Evolutionary conservation across 176 grass and related monocot genomes (phyloP), one percentile per base, ranked within the genome.

Genomic region (Secale cereale): DNA sequence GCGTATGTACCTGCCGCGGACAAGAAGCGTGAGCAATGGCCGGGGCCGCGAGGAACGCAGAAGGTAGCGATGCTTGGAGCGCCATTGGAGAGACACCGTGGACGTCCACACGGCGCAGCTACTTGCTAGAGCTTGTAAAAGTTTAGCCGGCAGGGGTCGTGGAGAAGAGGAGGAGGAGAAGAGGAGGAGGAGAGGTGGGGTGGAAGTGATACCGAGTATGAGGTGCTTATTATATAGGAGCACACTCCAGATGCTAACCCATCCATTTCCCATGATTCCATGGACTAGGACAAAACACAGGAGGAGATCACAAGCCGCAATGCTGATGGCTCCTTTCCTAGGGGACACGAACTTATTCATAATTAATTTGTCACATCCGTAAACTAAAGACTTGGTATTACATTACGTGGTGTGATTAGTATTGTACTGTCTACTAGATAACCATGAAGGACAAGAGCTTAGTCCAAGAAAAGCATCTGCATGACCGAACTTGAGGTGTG

Each of bases 1-100:
- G 22, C 31, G 11, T 6, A 12, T n/a, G 36, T 88, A 94, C 94
- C 88, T 97, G 88, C 30, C 95, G 83, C 19, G 83, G 88, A 65
- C 79, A 72, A 74, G 81, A 68, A 19, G 77, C 37, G 8, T 71
- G 32, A 27, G 82, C 2, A 35, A 52, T 54, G 39, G 79, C 2
- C 45, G 86, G 86, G n/a, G 63, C n/a, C 46, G 86, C 82, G 59
- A 45, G 86, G 76, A 97, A 94, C n/a, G 87, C 60, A 2, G 82
- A 81, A 1, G 92, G 59, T 19, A 76, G 75, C 8, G 88, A 84
- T 62, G 59, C 66, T 5, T 85, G 84, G 46, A 91, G 72, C 26
- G 72, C 72, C 72, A 75, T 75, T 75, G 3, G 72, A 16, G 43
- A 22, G 72, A 50, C 43, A 31, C 43, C 72, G 16, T 29, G 72